Evolutionary conservation across 257 asterid species (phyloP).

Genomic region (Scutellaria galericulata): DNA sequence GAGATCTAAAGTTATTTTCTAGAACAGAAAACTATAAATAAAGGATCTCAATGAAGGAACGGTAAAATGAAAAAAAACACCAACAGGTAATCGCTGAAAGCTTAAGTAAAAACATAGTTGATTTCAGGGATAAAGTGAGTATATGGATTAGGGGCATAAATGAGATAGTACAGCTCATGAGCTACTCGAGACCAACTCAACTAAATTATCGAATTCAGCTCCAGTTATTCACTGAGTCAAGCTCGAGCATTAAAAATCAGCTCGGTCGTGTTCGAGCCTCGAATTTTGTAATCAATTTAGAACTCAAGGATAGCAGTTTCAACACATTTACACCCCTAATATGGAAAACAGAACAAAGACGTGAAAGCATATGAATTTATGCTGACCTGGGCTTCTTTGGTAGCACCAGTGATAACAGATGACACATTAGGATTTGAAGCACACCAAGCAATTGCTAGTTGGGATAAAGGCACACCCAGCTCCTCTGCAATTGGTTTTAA

Average conservation of each 20-base stretch:
- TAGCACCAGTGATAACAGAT: slow-evolving; percentile 96
- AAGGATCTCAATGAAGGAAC: too few relatives aligned
- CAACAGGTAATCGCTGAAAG: too few relatives aligned
- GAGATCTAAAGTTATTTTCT: not conserved
- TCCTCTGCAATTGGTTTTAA: slow-evolving; percentile 89
- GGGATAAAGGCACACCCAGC: slow-evolving; percentile 84
- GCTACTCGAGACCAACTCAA: too few relatives aligned
- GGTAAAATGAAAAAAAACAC: too few relatives aligned
- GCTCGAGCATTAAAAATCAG: too few relatives aligned
- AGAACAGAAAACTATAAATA: too few relatives aligned
- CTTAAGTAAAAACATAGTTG: too few relatives aligned
- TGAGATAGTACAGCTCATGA: too few relatives aligned
- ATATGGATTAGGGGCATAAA: too few relatives aligned
- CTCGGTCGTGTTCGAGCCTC: too few relatives aligned
- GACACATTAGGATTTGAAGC: slow-evolving; percentile 96
- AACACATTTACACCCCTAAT: not conserved
- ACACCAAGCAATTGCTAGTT: slow-evolving; percentile 98
- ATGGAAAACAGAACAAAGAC: not conserved
- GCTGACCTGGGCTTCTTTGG: slow-evolving; percentile 88
- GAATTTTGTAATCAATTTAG: not conserved
- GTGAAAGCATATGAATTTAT: slow-evolving; percentile 6
- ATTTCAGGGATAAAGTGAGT: not conserved
- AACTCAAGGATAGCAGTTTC: not conserved
- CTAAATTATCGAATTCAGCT: too few relatives aligned
- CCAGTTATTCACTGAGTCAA: too few relatives aligned